Conservation (phyloP, 768 basidiomycete genomes). For the Daedalea quercina region DNA sequence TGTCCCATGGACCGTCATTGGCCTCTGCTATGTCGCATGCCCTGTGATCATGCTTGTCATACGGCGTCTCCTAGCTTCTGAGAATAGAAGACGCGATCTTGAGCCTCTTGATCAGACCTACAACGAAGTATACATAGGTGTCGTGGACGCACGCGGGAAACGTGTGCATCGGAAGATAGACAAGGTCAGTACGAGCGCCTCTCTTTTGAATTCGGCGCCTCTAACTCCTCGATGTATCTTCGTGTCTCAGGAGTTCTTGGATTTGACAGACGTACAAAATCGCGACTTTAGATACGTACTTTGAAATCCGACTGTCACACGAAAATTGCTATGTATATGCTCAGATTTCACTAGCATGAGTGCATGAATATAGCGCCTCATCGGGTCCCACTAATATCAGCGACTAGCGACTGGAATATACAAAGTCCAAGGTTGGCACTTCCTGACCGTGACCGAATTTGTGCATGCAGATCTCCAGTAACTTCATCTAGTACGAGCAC, state of each 20-base stretch:
- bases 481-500: no score
- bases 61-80: conserved; percentile 44
- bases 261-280: conserved; percentile 69
- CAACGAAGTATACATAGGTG: conserved; percentile 58
- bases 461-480: no score
- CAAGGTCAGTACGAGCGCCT: conserved; percentile 39
- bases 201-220: background rate
- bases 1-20: conserved; percentile 74
- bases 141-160: conserved; percentile 42
- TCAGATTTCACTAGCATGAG: no score
- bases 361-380: no score
- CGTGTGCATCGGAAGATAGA: conserved; percentile 51
- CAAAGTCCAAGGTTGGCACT: no score
- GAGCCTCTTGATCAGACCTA: conserved; percentile 47
- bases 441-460: no score
- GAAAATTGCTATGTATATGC: no score
- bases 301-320: no score
- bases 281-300: conserved; percentile 69
- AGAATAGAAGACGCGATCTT: conserved; percentile 59
- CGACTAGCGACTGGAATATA: no score
- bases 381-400: no score
- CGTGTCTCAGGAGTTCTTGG: conserved; percentile 43
- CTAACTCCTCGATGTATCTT: no score
- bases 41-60: conserved; percentile 43
- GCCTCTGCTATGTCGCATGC: conserved; percentile 51